A percentile compares a stretch with the other conserved stretches of the same genome.
Conservation (phyloP, 1,284 basidiomycete species). For the Apiotrichum brassicae region DNA sequence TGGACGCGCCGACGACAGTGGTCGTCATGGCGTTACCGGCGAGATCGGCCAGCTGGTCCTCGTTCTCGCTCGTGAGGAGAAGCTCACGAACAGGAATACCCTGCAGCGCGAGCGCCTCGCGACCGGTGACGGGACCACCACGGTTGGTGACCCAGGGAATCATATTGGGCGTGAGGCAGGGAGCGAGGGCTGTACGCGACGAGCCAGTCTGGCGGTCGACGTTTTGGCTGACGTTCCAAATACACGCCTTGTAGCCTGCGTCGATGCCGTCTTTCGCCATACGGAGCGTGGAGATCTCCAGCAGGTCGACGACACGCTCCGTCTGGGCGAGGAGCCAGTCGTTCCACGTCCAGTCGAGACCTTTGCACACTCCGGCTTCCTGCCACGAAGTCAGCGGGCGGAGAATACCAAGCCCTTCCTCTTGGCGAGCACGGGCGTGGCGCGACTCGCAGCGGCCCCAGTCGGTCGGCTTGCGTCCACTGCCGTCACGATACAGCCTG, state of each 20-base stretch:
- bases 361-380: slow-evolving; percentile 79
- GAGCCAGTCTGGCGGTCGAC: slow-evolving; percentile 83
- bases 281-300: slow-evolving; percentile 83
- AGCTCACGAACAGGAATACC: slow-evolving; percentile 88
- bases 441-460: slow-evolving; percentile 90
- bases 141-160: slow-evolving; percentile 94
- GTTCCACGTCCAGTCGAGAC: slow-evolving; percentile 87
- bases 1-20: slow-evolving; percentile 86
- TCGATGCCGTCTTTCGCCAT: slow-evolving; percentile 74
- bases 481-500: slow-evolving; percentile 49
- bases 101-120: slow-evolving; percentile 88
- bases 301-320: slow-evolving; percentile 86
- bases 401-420: slow-evolving; percentile 73
- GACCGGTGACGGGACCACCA: slow-evolving; percentile 90
- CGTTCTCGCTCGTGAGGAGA: slow-evolving; percentile 81
- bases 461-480: slow-evolving; percentile 54
- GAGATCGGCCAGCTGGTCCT: slow-evolving; percentile 88
- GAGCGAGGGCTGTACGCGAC: slow-evolving; percentile 72
- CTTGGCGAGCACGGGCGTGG: slow-evolving; percentile 77
- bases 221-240: slow-evolving; percentile 98
- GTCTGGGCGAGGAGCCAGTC: slow-evolving; percentile 89
- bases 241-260: slow-evolving; percentile 81
- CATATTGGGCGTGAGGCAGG: slow-evolving; percentile 91
- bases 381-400: slow-evolving; percentile 90
- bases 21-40: slow-evolving; percentile 97